These are phyloP conservation scores for Eucalyptus rudis DNA, from an alignment of 345 rosid species.

Conservation along the genomic window DNA sequence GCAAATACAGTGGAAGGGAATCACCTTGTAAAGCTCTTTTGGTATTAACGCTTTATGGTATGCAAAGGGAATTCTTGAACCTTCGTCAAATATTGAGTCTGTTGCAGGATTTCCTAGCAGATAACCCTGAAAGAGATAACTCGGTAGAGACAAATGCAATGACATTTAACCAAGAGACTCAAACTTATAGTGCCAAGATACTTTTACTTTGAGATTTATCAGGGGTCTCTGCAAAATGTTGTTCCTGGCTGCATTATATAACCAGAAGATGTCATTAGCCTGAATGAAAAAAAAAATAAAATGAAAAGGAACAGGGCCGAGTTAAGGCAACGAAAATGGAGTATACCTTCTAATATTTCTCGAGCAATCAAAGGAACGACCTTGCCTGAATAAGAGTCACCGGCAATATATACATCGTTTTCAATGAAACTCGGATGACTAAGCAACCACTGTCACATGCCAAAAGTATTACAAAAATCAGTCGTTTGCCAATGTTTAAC, in stretches of 20 bases:
- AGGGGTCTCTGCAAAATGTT: background rate
- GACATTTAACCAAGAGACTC: background rate
- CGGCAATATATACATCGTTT: conserved; percentile 10
- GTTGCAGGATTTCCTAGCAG: conserved; percentile 22
- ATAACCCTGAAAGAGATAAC: conserved; percentile 4
- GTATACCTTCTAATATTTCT: conserved; percentile 7
- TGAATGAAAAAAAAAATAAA: background rate
- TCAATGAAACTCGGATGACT: conserved; percentile 9
- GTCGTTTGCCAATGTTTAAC: background rate
- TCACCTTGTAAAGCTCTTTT: conserved; percentile 7
- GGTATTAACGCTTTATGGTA: conserved; percentile 11
- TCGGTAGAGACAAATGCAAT: background rate
- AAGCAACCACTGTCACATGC: conserved; percentile 10
- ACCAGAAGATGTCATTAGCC: background rate
- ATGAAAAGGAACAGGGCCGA: background rate
- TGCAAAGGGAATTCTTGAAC: conserved; percentile 8
- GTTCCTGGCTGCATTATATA: background rate
- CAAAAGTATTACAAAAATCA: background rate
- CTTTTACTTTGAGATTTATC: conserved; percentile 23
- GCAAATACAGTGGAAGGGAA: background rate
- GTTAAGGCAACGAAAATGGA: background rate
- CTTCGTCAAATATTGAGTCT: background rate
- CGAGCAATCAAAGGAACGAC: conserved; percentile 12
- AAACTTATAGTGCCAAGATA: background rate
- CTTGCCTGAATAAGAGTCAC: conserved; percentile 24